Evolutionary conservation across 2,329 filamentous ascomycete species (phyloP).

Genomic region (Didymosphaeria variabile): DNA sequence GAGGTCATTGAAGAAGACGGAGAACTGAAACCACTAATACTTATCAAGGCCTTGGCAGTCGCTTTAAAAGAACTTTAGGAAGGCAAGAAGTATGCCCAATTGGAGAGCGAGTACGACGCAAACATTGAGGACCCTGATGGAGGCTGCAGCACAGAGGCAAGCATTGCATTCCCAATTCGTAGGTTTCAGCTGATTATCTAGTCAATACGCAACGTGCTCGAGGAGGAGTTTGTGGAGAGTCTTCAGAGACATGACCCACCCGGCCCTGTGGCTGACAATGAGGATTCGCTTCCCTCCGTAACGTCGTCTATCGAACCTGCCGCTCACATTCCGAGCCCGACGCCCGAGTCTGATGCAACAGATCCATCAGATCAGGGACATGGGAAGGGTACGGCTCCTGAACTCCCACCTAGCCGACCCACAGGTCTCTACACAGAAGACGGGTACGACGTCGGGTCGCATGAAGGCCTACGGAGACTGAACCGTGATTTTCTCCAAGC

Average conservation of each 20-base stretch:
- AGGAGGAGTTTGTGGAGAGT: background rate
- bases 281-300: too few relatives aligned
- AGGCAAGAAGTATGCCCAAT: background rate
- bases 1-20: constrained; percentile 5
- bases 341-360: background rate
- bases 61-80: constrained; percentile 11
- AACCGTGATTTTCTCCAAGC: background rate
- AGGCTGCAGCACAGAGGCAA: background rate
- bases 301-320: too few relatives aligned
- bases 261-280: background rate
- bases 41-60: constrained; percentile 5
- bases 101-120: background rate
- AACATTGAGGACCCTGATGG: background rate
- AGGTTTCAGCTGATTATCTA: background rate
- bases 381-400: background rate
- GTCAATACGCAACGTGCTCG: background rate
- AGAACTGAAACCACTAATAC: background rate
- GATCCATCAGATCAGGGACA: background rate
- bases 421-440: background rate
- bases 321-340: background rate
- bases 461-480: background rate
- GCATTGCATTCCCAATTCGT: too few relatives aligned
- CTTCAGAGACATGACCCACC: background rate
- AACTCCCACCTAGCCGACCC: background rate
- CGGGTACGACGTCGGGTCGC: background rate